phyloP scores from a whole-genome alignment of 176 grass and related monocot species.

The Triticum turgidum region DNA sequence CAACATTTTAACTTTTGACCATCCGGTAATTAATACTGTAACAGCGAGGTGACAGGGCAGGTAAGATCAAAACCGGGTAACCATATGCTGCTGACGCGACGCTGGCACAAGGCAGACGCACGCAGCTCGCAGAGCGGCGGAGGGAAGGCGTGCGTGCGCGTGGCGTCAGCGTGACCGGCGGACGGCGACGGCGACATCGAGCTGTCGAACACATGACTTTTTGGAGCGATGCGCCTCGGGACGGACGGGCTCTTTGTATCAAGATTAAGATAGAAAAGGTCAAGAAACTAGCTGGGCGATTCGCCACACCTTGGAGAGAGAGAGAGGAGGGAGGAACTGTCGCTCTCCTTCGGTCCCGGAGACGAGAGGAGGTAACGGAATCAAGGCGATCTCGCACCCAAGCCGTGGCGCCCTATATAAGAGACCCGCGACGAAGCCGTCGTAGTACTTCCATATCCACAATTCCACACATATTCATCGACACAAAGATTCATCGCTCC shows the following conservation, averaged over 20 bases:
- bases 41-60: neutral
- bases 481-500: neutral
- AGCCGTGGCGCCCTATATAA: neutral
- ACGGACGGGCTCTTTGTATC: neutral
- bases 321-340: neutral
- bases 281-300: neutral
- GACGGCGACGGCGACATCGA: neutral
- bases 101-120: slow-evolving; percentile 47
- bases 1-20: neutral
- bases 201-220: neutral
- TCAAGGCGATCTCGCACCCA: neutral
- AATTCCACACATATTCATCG: neutral
- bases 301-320: neutral
- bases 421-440: neutral
- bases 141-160: neutral
- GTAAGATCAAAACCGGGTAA: neutral
- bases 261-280: neutral
- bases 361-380: slow-evolving; percentile 23
- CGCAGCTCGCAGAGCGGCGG: neutral
- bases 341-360: neutral
- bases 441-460: neutral
- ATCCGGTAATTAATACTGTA: neutral
- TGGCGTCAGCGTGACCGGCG: slow-evolving; percentile 55
- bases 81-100: slow-evolving; percentile 31
- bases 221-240: neutral